These are phyloP conservation scores for Sphaceloma murrayae DNA, from an alignment of 2,329 filamentous ascomycete genomes.

Conservation along the genomic window DNA sequence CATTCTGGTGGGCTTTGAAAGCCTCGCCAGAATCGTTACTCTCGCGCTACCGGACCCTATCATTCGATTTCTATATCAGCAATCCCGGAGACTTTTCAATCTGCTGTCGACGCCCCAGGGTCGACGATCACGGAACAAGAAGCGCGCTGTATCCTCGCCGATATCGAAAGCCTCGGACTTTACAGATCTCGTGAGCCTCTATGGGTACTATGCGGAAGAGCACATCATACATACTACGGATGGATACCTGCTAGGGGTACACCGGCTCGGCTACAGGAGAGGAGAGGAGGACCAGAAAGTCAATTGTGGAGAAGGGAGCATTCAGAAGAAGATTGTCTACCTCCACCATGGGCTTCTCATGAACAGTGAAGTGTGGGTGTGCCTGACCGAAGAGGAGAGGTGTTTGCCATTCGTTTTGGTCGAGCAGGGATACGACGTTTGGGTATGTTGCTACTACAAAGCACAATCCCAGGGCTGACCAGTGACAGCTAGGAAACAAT, in stretches of 20 bases:
- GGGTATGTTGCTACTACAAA: constrained; percentile 47
- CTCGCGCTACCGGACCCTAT: constrained; percentile 75
- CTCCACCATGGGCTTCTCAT: constrained; percentile 93
- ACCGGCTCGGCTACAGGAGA: constrained; percentile 72
- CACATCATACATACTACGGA: constrained; percentile 92
- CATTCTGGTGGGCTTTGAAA: constrained; percentile 70
- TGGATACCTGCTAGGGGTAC: constrained; percentile 83
- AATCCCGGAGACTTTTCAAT: constrained; percentile 77
- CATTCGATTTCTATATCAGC: constrained; percentile 70
- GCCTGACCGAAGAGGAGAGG: constrained; percentile 73
- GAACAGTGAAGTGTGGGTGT: constrained; percentile 99
- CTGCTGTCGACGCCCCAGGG: constrained; percentile 60
- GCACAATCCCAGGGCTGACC: constrained; percentile 21
- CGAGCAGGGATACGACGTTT: constrained; percentile 89
- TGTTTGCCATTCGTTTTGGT: constrained; percentile 83
- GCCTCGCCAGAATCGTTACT: constrained; percentile 73
- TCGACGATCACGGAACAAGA: constrained; percentile 57
- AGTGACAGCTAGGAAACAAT: constrained; percentile 77
- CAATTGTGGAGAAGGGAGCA: constrained; percentile 58
- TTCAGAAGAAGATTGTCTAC: constrained; percentile 80
- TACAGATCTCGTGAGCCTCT: constrained; percentile 82
- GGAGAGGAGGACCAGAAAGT: constrained; percentile 72
- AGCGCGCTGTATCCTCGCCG: constrained; percentile 37
- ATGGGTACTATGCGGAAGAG: constrained; percentile 89
- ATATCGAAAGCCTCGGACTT: constrained; percentile 87